Evolutionary conservation across 2,329 filamentous ascomycete species (phyloP).

Genomic region (Aureobasidium melanogenum): DNA sequence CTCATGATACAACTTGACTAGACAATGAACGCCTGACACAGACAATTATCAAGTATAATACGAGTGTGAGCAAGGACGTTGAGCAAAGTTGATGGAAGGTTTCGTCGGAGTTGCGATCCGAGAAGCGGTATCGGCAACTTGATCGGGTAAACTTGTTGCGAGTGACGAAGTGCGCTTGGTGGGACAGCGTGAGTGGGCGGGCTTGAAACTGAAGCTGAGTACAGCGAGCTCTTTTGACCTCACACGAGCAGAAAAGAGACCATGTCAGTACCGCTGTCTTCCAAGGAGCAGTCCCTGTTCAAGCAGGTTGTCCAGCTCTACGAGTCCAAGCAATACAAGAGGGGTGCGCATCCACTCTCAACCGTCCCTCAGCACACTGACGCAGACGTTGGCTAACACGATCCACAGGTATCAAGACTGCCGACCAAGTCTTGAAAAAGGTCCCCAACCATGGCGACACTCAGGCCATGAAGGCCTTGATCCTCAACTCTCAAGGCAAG

Average conservation of each 20-base stretch:
- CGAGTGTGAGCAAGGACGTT: neutral
- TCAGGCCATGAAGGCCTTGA: slow-evolving; percentile 96
- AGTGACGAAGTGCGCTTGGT: slow-evolving; percentile 1
- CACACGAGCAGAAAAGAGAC: slow-evolving; percentile 5
- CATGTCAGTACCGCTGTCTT: slow-evolving; percentile 50
- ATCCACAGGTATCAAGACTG: slow-evolving; percentile 70
- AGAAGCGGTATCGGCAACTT: neutral
- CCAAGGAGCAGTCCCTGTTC: slow-evolving; percentile 92
- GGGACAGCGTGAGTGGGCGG: neutral
- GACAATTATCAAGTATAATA: neutral
- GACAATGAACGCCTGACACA: too few species aligned
- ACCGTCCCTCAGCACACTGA: slow-evolving; percentile 15
- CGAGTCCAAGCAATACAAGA: slow-evolving; percentile 98
- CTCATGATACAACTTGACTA: neutral
- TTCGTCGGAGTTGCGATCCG: neutral
- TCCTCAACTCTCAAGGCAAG: slow-evolving; percentile 87
- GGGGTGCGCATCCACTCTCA: slow-evolving; percentile 39
- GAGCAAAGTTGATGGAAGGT: neutral
- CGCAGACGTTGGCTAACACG: slow-evolving; percentile 17
- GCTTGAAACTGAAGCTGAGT: neutral
- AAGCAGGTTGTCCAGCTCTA: slow-evolving; percentile 91
- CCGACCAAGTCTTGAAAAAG: slow-evolving; percentile 93
- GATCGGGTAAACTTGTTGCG: neutral
- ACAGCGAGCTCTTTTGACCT: neutral
- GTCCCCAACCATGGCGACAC: slow-evolving; percentile 95